phyloP scores from a whole-genome alignment of 164 flowering plant species.

The Nymphaea colorata region DNA sequence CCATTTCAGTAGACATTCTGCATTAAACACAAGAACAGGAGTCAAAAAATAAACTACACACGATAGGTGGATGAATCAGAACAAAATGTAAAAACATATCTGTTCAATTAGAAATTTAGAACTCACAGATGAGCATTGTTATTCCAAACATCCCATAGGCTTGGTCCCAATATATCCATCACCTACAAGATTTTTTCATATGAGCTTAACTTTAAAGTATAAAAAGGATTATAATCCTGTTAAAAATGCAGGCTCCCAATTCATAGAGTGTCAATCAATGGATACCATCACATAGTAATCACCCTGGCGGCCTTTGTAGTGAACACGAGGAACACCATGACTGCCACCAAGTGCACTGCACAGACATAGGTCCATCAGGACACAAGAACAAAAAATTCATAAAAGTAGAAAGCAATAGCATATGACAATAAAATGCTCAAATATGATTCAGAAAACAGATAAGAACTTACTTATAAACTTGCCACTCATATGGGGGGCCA shows the following conservation, averaged over 20 bases:
- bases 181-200: constrained; percentile 34
- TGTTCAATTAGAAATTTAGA: background rate
- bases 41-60: background rate
- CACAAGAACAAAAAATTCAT: background rate
- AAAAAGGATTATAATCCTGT: background rate
- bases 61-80: background rate
- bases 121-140: constrained; percentile 59
- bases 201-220: background rate
- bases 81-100: background rate
- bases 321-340: constrained; percentile 78
- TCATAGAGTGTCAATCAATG: background rate
- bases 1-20: constrained; percentile 53
- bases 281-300: constrained; percentile 75
- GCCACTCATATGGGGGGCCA: constrained; percentile 93
- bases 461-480: constrained; percentile 58
- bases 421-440: background rate
- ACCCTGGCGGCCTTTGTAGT: constrained; percentile 80
- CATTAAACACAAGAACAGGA: background rate
- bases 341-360: constrained; percentile 73
- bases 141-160: constrained; percentile 97
- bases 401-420: background rate
- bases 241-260: background rate
- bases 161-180: constrained; percentile 98
- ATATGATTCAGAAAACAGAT: background rate
- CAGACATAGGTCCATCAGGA: constrained; percentile 6